These are phyloP conservation scores for Kockovaella imperatae DNA, from an alignment of 768 basidiomycete genomes.

Conservation along the genomic window DNA sequence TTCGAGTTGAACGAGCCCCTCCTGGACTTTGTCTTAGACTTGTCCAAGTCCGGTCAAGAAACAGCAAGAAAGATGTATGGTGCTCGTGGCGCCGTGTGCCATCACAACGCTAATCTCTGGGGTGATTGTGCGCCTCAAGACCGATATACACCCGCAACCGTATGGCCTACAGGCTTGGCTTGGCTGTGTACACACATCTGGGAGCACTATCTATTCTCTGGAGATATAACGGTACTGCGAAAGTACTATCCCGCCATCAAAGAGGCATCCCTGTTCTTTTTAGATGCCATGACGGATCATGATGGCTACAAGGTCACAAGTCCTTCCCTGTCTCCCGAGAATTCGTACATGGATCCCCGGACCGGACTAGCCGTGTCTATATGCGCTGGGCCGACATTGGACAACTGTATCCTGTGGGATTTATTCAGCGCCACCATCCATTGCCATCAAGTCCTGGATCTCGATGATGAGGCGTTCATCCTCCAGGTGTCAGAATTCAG, in stretches of 20 bases:
- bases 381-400: slow-evolving; percentile 2
- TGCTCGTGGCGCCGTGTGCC: neutral
- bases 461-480: neutral
- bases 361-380: neutral
- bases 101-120: slow-evolving; percentile 1
- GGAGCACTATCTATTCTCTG: neutral
- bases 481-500: neutral
- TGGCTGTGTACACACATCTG: slow-evolving; percentile 2
- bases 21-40: neutral
- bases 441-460: neutral
- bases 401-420: neutral
- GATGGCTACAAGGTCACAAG: neutral
- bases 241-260: neutral
- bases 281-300: neutral
- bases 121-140: neutral
- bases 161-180: neutral
- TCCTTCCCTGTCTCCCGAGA: neutral
- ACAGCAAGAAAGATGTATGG: neutral
- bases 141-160: neutral
- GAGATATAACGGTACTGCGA: neutral
- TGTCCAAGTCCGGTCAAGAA: neutral
- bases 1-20: too few relatives aligned
- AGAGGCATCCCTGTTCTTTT: neutral
- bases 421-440: neutral
- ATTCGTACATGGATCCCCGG: neutral